Evolutionary conservation across 768 basidiomycete genomes (phyloP).

Genomic region (Clitopilus hobsonii): DNA sequence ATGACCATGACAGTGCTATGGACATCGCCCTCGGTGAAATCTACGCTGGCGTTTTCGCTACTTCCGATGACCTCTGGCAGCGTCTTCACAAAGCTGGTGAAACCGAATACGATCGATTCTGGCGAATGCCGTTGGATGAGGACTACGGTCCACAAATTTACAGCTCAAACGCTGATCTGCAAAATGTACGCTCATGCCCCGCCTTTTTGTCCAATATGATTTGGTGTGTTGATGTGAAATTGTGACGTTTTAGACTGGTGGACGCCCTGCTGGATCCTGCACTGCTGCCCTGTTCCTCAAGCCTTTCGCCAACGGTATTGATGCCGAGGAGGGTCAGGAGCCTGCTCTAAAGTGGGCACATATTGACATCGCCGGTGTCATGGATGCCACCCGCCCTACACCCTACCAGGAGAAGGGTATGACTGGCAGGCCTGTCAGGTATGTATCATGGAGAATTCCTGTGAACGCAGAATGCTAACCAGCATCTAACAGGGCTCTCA

Average conservation of each 20-base stretch:
- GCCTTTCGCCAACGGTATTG: slow-evolving; percentile 73
- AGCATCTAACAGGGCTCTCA: neutral
- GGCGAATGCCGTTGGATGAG: slow-evolving; percentile 87
- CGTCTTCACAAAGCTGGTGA: slow-evolving; percentile 66
- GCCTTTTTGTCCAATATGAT: neutral
- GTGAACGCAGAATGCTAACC: neutral
- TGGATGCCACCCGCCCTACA: slow-evolving; percentile 58
- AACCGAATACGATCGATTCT: slow-evolving; percentile 76
- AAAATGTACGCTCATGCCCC: slow-evolving; percentile 48
- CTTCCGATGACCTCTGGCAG: slow-evolving; percentile 71
- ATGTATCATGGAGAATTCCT: slow-evolving; percentile 18
- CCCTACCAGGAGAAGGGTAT: slow-evolving; percentile 71
- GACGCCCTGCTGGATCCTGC: slow-evolving; percentile 63
- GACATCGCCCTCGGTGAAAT: slow-evolving; percentile 68
- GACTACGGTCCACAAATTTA: slow-evolving; percentile 76
- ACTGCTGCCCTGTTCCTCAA: slow-evolving; percentile 89
- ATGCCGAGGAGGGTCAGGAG: slow-evolving; percentile 51
- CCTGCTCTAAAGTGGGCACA: slow-evolving; percentile 78
- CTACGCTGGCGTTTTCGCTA: slow-evolving; percentile 76
- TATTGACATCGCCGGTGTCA: slow-evolving; percentile 75
- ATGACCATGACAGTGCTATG: slow-evolving; percentile 49
- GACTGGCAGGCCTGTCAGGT: slow-evolving; percentile 80
- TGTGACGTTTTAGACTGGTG: slow-evolving; percentile 49
- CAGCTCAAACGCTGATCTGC: slow-evolving; percentile 75
- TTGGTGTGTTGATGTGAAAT: neutral